Evolutionary conservation across 2,329 filamentous ascomycete genomes (phyloP).

Genomic region (Penicillium sp.): DNA sequence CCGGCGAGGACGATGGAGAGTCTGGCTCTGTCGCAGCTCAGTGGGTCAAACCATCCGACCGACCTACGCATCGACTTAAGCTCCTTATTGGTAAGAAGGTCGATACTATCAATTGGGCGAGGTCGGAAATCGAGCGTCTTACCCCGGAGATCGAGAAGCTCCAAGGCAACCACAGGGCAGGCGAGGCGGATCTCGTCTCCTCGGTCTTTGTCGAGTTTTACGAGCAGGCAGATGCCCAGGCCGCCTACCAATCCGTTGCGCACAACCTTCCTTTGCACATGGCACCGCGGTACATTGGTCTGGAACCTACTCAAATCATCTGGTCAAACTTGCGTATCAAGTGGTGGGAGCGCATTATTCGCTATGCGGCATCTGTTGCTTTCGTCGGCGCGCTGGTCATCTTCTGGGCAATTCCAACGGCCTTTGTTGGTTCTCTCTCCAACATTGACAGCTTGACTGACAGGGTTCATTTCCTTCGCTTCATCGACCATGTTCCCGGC

Average conservation of each 20-base stretch:
- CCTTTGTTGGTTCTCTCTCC: conserved; percentile 81
- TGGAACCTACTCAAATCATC: conserved; percentile 79
- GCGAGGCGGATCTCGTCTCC: conserved; percentile 69
- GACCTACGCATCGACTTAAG: conserved; percentile 77
- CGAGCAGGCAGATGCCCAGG: conserved; percentile 80
- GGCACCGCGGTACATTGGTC: conserved; percentile 81
- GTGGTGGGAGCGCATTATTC: conserved; percentile 83
- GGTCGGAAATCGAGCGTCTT: conserved; percentile 75
- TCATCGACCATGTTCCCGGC: conserved; percentile 72
- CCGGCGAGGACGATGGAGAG: conserved; percentile 65
- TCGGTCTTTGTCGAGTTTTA: conserved; percentile 92
- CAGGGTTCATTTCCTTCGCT: conserved; percentile 70
- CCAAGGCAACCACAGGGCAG: conserved; percentile 69
- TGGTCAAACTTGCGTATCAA: conserved; percentile 84
- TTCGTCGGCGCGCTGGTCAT: conserved; percentile 79
- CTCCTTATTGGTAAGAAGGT: conserved; percentile 82
- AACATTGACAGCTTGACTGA: conserved; percentile 75
- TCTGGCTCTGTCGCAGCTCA: conserved; percentile 73
- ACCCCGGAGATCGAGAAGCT: conserved; percentile 72
- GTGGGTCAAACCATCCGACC: conserved; percentile 74
- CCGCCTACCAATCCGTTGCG: conserved; percentile 82
- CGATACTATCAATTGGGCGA: conserved; percentile 91
- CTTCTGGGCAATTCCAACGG: conserved; percentile 82
- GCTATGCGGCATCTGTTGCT: conserved; percentile 69
- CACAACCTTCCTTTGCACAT: conserved; percentile 89